Evolutionary conservation across 1,284 basidiomycete species (phyloP).

Genomic region (Wolfiporia cocos): DNA sequence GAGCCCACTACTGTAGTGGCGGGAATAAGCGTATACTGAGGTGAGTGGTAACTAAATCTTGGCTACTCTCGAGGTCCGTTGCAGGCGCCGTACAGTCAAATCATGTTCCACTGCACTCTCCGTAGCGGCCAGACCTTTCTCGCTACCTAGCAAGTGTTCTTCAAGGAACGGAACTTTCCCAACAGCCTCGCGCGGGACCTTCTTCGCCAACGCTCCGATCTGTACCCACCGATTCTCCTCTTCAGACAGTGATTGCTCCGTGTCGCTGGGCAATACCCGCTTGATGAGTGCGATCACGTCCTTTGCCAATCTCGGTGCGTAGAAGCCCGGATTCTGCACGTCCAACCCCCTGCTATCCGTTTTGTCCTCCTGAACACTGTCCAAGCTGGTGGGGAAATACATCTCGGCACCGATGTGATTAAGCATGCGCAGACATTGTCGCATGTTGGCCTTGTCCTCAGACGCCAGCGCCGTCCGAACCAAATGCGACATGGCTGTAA

Average conservation of each 20-base stretch:
- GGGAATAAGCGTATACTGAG: no score
- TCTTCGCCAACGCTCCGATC: constrained; percentile 14
- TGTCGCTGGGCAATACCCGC: constrained; percentile 12
- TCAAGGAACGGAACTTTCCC: constrained; percentile 15
- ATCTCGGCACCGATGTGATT: constrained; percentile 35
- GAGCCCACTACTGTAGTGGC: no score
- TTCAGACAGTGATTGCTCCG: constrained; percentile 1
- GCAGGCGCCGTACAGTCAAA: no score
- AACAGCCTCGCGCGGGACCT: constrained; percentile 5
- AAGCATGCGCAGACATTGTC: constrained; percentile 54
- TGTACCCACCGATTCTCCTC: constrained; percentile 14
- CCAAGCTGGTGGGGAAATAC: background rate
- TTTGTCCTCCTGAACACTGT: background rate
- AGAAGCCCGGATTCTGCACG: constrained; percentile 12
- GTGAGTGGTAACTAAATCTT: no score
- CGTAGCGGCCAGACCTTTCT: constrained; percentile 13
- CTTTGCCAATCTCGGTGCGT: constrained; percentile 16
- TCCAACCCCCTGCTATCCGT: background rate
- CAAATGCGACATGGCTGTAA: constrained; percentile 45
- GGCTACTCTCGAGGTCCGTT: no score
- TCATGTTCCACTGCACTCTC: constrained; percentile 6
- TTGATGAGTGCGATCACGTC: constrained; percentile 17
- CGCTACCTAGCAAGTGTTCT: constrained; percentile 16
- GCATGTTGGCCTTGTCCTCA: constrained; percentile 39
- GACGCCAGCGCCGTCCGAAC: constrained; percentile 47